A percentile compares a stretch with the other conserved stretches of the same genome.
These are phyloP conservation scores for Sporothrix globosa DNA, from an alignment of 2,329 filamentous ascomycete genomes.

Conservation along the genomic window DNA sequence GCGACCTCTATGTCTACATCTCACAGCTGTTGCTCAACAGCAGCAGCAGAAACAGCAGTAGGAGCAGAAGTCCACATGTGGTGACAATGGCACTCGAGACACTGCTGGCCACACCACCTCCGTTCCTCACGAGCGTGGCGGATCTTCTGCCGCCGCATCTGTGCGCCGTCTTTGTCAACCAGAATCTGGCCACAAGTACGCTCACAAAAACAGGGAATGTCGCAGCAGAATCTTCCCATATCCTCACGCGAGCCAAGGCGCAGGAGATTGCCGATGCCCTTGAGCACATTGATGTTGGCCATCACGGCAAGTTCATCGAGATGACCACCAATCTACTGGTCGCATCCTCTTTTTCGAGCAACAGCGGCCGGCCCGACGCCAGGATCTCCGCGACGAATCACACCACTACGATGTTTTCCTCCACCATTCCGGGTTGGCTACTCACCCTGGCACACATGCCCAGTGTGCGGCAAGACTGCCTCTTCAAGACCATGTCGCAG, in stretches of 20 bases:
- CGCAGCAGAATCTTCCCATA: background rate
- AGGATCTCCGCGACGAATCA: constrained; percentile 18
- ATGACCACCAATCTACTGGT: constrained; percentile 17
- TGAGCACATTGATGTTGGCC: constrained; percentile 19
- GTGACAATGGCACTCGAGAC: constrained; percentile 5
- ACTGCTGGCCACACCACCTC: constrained; percentile 30
- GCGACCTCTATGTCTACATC: constrained; percentile 16
- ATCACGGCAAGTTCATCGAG: constrained; percentile 16
- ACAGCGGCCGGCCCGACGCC: background rate
- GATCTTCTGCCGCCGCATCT: constrained; percentile 29
- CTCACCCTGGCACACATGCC: constrained; percentile 34
- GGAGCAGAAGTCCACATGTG: background rate
- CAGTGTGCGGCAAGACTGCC: constrained; percentile 34
- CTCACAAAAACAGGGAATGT: background rate
- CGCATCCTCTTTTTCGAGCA: background rate
- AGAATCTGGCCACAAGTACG: background rate
- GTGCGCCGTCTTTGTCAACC: constrained; percentile 1
- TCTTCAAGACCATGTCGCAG: constrained; percentile 34
- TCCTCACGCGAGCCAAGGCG: background rate
- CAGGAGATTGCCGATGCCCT: constrained; percentile 26
- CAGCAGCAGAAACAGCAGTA: background rate
- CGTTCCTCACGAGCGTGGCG: constrained; percentile 19
- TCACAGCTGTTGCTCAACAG: constrained; percentile 1
- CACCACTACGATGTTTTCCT: background rate
- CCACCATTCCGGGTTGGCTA: constrained; percentile 32